Conservation (phyloP, 306 rosid genomes). For the Mucuna pruriens region DNA sequence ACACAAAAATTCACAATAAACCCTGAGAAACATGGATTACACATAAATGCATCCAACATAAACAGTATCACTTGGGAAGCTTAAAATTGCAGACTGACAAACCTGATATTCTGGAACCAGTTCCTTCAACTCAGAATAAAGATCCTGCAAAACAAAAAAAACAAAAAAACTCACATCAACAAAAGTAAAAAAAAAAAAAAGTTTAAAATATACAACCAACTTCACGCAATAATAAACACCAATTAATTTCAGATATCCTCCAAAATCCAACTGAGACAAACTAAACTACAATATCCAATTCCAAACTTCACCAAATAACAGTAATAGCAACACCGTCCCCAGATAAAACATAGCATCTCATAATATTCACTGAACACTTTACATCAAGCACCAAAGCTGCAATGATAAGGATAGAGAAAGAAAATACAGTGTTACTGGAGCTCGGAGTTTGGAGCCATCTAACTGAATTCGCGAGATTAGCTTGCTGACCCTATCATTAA, state of each 20-base stretch:
- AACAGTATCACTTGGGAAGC: neutral
- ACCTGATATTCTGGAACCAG: conserved; percentile 95
- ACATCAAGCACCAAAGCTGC: conserved; percentile 1
- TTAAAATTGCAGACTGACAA: conserved; percentile 34
- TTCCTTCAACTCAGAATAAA: conserved; percentile 80
- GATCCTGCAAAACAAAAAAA: conserved; percentile 68
- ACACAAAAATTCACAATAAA: conserved; percentile 15
- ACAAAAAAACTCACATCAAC: conserved; percentile 14
- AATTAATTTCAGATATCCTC: conserved; percentile 5
- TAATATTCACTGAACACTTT: neutral
- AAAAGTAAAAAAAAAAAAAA: neutral
- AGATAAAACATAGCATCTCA: neutral
- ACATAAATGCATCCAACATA: conserved; percentile 14
- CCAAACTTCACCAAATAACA: conserved; percentile 9
- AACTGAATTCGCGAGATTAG: conserved; percentile 70
- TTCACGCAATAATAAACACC: conserved; percentile 11
- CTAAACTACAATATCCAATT: neutral
- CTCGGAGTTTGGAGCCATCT: conserved; percentile 86
- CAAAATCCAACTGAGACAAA: conserved; percentile 11
- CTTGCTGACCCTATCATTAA: conserved; percentile 73
- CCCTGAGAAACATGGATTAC: conserved; percentile 5
- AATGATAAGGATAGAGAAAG: conserved; percentile 21
- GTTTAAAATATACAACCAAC: neutral
- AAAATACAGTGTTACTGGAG: conserved; percentile 66
- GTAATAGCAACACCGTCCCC: conserved; percentile 17